Percentiles rank a stretch among this genome's conserved stretches.
phyloP scores from a whole-genome alignment of 78 protist species.

The Dictyostelium discoideum region DNA sequence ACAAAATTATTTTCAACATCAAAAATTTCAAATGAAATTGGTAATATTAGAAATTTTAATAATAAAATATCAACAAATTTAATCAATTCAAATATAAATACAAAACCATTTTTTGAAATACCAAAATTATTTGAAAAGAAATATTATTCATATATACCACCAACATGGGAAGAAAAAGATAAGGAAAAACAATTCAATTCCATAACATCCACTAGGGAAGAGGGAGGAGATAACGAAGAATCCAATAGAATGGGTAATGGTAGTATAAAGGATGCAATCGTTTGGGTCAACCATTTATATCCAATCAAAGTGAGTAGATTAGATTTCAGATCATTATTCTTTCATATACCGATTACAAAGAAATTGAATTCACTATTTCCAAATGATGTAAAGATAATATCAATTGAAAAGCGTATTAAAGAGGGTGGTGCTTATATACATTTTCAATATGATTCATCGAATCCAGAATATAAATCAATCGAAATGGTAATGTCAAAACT shows the following conservation, averaged over 20 bases:
- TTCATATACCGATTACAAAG: conserved; percentile 62
- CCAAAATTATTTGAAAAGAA: neutral
- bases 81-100: neutral
- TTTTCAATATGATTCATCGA: conserved; percentile 19
- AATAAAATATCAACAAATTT: neutral
- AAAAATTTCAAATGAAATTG: neutral
- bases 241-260: neutral
- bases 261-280: conserved; percentile 11
- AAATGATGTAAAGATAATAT: conserved; percentile 41
- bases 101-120: neutral
- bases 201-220: conserved; percentile 5
- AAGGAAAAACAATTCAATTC: neutral
- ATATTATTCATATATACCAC: conserved; percentile 11
- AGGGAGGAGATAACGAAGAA: neutral
- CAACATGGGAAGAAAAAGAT: conserved; percentile 28
- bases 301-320: conserved; percentile 62
- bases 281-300: conserved; percentile 68
- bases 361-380: conserved; percentile 35
- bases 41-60: neutral
- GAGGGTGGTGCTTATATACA: conserved; percentile 81
- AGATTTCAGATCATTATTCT: conserved; percentile 67
- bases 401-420: conserved; percentile 65
- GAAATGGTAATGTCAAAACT: neutral
- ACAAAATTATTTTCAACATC: neutral
- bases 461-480: neutral